Percentiles rank a stretch among this genome's conserved stretches.
Conservation (phyloP, 2,329 filamentous ascomycete species). For the Diaporthe sp. region DNA sequence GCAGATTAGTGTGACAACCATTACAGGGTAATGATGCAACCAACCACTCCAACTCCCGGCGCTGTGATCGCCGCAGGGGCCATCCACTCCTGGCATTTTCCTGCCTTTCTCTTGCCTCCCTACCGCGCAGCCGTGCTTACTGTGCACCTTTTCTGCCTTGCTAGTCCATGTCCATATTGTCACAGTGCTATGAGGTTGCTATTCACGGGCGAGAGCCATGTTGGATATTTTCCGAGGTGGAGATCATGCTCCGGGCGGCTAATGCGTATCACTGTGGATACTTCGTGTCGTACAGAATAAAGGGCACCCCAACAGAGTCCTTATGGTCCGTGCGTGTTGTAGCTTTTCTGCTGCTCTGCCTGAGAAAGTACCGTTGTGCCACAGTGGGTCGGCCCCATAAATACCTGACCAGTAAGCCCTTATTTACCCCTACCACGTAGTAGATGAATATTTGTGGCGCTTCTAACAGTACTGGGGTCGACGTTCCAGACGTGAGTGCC, state of each 20-base stretch:
- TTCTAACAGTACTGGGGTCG: background rate
- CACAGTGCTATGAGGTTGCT: background rate
- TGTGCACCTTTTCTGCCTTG: background rate
- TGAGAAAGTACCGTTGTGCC: too few species aligned
- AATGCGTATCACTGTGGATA: background rate
- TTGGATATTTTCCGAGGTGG: conserved; percentile 12
- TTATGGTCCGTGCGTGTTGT: too few species aligned
- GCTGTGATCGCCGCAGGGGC: conserved; percentile 9
- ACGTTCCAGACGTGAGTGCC: background rate
- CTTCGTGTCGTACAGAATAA: too few species aligned
- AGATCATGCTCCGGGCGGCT: conserved; percentile 5
- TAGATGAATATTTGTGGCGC: background rate
- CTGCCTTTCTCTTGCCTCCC: background rate
- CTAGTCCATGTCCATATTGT: background rate
- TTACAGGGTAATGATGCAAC: conserved; percentile 38
- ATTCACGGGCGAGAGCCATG: background rate
- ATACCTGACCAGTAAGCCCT: too few species aligned
- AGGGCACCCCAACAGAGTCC: too few species aligned
- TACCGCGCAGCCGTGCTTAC: conserved; percentile 5
- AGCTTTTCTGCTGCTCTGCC: too few species aligned
- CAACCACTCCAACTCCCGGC: conserved; percentile 17
- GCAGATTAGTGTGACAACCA: conserved; percentile 35
- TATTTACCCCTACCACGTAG: too few species aligned
- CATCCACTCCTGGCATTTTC: background rate
- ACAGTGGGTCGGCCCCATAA: too few species aligned